Percentiles rank a stretch among this genome's conserved stretches.
These are phyloP conservation scores for Amanita molliuscula DNA, from an alignment of 768 basidiomycete species.

Conservation along the genomic window DNA sequence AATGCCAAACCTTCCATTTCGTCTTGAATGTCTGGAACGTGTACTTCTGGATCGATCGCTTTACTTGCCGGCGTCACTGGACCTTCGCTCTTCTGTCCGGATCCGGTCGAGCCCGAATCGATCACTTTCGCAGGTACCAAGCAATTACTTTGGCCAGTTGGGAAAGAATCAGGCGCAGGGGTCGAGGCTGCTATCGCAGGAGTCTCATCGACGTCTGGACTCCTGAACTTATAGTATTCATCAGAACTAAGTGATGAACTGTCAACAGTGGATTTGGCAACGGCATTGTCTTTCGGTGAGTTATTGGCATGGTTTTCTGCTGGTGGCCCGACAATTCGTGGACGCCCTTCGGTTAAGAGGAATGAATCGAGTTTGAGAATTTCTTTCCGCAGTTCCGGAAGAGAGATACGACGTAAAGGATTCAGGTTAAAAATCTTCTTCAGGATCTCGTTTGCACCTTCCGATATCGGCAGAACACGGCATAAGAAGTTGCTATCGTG, in stretches of 20 bases:
- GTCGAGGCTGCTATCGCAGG: neutral
- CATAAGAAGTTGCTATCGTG: conserved; percentile 54
- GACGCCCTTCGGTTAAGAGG: conserved; percentile 26
- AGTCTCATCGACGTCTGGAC: conserved; percentile 11
- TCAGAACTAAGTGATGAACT: conserved; percentile 18
- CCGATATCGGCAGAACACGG: conserved; percentile 64
- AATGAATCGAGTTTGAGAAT: conserved; percentile 50
- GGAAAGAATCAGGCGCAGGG: neutral
- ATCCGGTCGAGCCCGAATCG: conserved; percentile 16
- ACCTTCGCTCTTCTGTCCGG: conserved; percentile 29
- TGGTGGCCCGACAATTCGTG: neutral
- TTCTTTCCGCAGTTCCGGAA: conserved; percentile 47
- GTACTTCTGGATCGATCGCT: conserved; percentile 28
- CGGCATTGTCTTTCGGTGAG: conserved; percentile 2
- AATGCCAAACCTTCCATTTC: conserved; percentile 19
- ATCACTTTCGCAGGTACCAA: neutral
- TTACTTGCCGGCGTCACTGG: conserved; percentile 39
- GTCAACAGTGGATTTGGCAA: conserved; percentile 1
- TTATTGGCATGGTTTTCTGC: neutral
- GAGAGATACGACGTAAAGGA: conserved; percentile 48
- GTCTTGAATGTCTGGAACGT: conserved; percentile 32
- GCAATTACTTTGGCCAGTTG: neutral
- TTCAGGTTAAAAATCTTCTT: conserved; percentile 65
- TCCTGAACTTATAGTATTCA: conserved; percentile 19
- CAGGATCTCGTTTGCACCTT: conserved; percentile 52